phyloP scores from a whole-genome alignment of 495 filamentous ascomycete genomes.

The Penicillium bialowiezense region DNA sequence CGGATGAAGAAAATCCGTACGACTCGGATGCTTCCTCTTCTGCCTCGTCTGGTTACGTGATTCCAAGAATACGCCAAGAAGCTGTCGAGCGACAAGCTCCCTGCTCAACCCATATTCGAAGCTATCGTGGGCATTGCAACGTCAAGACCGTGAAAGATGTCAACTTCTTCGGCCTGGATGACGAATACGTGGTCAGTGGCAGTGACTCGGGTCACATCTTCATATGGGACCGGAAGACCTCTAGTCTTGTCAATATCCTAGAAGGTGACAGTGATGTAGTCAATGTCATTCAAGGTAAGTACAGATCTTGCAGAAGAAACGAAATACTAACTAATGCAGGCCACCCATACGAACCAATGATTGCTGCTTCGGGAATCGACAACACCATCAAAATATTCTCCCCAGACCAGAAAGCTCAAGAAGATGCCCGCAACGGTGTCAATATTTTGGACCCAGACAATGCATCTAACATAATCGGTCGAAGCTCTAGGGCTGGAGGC shows the following conservation, averaged over 20 bases:
- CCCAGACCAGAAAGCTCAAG: constrained; percentile 57
- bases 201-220: constrained; percentile 69
- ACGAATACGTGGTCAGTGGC: constrained; percentile 74
- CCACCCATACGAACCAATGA: constrained; percentile 68
- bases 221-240: constrained; percentile 67
- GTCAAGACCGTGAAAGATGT: constrained; percentile 73
- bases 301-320: not conserved
- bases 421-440: constrained; percentile 53
- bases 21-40: constrained; percentile 28
- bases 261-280: constrained; percentile 72
- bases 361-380: constrained; percentile 72
- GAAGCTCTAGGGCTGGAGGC: constrained; percentile 31
- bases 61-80: constrained; percentile 35
- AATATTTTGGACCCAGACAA: constrained; percentile 50
- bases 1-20: constrained; percentile 18
- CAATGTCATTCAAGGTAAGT: constrained; percentile 65
- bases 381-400: constrained; percentile 77
- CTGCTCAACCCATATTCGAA: constrained; percentile 54
- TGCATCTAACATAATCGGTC: constrained; percentile 29
- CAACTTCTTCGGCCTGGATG: constrained; percentile 68
- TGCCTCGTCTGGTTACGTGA: constrained; percentile 20
- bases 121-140: constrained; percentile 70
- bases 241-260: constrained; percentile 63
- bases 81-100: constrained; percentile 54
- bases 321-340: constrained; percentile 24